Evolutionary conservation across 225 moss, liverwort and hornwort genomes (phyloP), one percentile per base, ranked within the genome.

Genomic region (Pseudisothecium myosuroides): DNA sequence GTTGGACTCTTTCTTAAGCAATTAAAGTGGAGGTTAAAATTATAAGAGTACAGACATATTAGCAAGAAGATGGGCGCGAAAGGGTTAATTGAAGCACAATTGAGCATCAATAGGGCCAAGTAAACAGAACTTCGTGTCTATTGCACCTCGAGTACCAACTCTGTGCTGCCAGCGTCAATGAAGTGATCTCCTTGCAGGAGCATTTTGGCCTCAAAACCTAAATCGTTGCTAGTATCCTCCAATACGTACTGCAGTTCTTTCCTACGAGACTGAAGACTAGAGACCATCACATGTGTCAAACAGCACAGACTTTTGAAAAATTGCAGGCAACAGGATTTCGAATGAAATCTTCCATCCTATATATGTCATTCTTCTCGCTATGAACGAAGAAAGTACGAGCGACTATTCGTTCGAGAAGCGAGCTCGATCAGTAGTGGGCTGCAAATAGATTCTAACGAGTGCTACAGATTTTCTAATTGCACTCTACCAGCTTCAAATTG

Each of bases 151-250:
- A 16, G 77, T 2, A 55, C 24, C 54, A 78, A 23, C 23, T 78
- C 78, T 12, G 17, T 56, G 26, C 10, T 26, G 17, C 32, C 5
- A 20, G 12, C 32, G 32, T 11, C 20, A 75, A 75, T 19, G 34
- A 76, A 21, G 32, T 16, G 20, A 5, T 76, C 50, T 34, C 5
- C 50, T 52, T 52, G 52, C 17, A 56, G 17, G 16, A n/a, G 1
- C 26, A 16, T n/a, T 55, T 1, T 5, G 0, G 16, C 27, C 6
- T 39, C 18, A 7, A n/a, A 58, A 41, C 41, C 29, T 5, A n/a
- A 26, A 11, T 59, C 10, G 11, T 11, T 80, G 27, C 7, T 56
- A 11, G 17, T 11, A n/a, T 80, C n/a, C 11, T 80, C 80, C 80
- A n/a, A 12, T 52, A n/a, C n/a, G n/a, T n/a, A 58, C 80, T 58